phyloP scores from a whole-genome alignment of 768 basidiomycete genomes.

The Coprinellus aureogranulatus region DNA sequence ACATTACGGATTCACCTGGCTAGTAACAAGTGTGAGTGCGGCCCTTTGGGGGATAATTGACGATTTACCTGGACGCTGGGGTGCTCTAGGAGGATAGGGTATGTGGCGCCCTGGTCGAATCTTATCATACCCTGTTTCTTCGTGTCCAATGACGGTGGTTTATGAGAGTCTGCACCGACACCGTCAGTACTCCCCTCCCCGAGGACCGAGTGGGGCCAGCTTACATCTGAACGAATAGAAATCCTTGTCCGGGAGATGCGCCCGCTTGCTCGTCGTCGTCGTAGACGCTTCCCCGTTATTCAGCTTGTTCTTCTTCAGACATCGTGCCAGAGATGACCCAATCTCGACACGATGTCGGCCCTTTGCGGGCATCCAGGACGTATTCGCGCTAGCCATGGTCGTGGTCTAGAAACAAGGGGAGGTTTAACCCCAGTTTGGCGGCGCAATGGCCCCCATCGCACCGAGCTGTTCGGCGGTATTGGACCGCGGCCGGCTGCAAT shows the following conservation, averaged over 20 bases:
- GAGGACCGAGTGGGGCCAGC: slow-evolving; percentile 15
- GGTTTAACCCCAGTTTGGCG: background rate
- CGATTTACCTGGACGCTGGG: slow-evolving; percentile 58
- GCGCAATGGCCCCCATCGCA: too few species aligned
- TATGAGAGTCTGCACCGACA: slow-evolving; percentile 62
- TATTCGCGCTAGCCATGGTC: slow-evolving; percentile 40
- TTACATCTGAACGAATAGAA: slow-evolving; percentile 78
- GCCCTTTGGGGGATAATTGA: background rate
- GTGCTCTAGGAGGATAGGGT: slow-evolving; percentile 60
- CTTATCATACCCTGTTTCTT: slow-evolving; percentile 65
- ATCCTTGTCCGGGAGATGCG: slow-evolving; percentile 58
- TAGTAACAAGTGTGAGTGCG: slow-evolving; percentile 17
- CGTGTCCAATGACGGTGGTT: slow-evolving; percentile 66
- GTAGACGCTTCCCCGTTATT: slow-evolving; percentile 36
- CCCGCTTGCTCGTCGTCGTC: slow-evolving; percentile 32
- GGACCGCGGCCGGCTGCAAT: too few species aligned
- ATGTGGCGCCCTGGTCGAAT: slow-evolving; percentile 45
- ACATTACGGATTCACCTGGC: slow-evolving; percentile 54
- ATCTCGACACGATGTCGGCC: slow-evolving; percentile 61
- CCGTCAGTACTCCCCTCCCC: background rate
- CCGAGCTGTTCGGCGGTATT: too few species aligned
- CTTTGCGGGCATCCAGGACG: slow-evolving; percentile 55
- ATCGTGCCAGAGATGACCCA: slow-evolving; percentile 60
- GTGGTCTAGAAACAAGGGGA: background rate
- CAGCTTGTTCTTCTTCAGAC: slow-evolving; percentile 68